These are phyloP conservation scores for Fragaria nilgerrensis DNA, from an alignment of 306 rosid genomes.

Conservation along the genomic window DNA sequence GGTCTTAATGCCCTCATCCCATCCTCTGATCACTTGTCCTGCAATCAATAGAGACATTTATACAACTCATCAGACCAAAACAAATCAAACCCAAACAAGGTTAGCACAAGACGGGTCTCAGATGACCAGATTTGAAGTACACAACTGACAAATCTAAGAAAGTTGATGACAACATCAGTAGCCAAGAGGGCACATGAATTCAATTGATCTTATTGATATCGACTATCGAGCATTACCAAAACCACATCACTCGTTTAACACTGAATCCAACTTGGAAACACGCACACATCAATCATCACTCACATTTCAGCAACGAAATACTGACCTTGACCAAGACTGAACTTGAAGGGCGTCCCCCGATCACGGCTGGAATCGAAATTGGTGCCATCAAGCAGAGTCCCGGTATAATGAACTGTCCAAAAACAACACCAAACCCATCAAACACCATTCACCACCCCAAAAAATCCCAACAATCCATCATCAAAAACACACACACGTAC, in stretches of 20 bases:
- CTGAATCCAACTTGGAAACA: no score
- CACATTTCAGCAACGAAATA: background rate
- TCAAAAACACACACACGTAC: constrained; percentile 20
- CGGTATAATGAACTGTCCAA: constrained; percentile 72
- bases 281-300: no score
- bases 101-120: no score
- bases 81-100: background rate
- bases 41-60: background rate
- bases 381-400: constrained; percentile 77
- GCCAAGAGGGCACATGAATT: background rate
- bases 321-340: constrained; percentile 75
- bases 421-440: background rate
- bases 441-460: background rate
- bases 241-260: no score
- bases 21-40: constrained; percentile 84
- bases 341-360: constrained; percentile 66
- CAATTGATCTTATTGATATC: no score
- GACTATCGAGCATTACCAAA: no score
- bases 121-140: no score
- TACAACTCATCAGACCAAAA: background rate
- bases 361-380: constrained; percentile 81
- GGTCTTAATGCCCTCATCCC: constrained; percentile 86
- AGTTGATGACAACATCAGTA: background rate
- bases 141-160: no score
- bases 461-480: background rate